Evolutionary conservation across 371 early-diverging fungal species (phyloP), one percentile per base, ranked within the genome.

Genomic region (Parasitella parasitica): DNA sequence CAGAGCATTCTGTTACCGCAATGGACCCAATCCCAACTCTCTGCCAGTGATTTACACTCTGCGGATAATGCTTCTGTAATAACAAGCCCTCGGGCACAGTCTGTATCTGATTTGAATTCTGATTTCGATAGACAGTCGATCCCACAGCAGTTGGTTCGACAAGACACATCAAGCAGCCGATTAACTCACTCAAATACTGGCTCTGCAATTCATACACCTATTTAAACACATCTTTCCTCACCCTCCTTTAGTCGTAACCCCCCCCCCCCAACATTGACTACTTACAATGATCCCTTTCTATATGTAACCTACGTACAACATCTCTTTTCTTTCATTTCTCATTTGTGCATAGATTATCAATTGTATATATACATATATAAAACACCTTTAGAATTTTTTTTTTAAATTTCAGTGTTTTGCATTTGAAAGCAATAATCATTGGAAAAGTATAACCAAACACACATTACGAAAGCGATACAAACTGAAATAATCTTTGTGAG

Each of bases 21-120:
- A 61, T 77, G 71, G 71, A 32, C 63, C 0, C 75, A 77, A 49
- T 74, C 75, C 1, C 71, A 70, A 37, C n/a, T 65, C 4, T 70
- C 66, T 38, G 16, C 57, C 15, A 11, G 54, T 22, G 63, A 58
- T 46, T 0, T 36, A 26, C 30, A 54, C n/a, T 20, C 51, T 6
- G 67, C 65, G 46, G 71, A 74, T 53, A 54, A 50, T 18, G 57
- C 34, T 0, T 76, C 73, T 6, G 37, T 63, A 27, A 50, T 56
- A n/a, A 50, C 61, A 8, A 39, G 32, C 12, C 35, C 32, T 1
- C 60, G 46, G 2, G 24, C 60, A 11, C 55, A 34, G n/a, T 60
- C 61, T 1, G 34, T 57, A 7, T 51, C 61, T 6, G 66, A 66
- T 26, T 39, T 61, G 27, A 59, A 46, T 39, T 27, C 50, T 55